Evolutionary conservation across 1,284 basidiomycete species (phyloP), one percentile per base, ranked within the genome.

Genomic region (Cystobasidium pallidum): DNA sequence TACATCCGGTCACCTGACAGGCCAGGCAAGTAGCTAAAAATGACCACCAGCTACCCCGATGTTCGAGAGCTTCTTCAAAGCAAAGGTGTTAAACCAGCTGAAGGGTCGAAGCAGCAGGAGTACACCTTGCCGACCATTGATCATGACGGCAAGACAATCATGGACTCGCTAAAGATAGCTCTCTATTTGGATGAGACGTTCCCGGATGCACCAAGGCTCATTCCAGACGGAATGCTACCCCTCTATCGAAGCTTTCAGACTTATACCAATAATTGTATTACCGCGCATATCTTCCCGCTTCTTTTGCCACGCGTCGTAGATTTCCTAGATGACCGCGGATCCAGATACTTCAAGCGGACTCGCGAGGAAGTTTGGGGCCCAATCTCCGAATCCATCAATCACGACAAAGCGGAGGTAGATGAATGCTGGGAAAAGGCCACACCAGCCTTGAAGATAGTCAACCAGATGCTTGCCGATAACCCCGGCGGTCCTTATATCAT

Each of bases 121-220:
- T 71, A 39, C 26, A 71, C 68, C 13, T 39, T 71, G 3, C 68
- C 68, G 3, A 51, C 68, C 8, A 71, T 71, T 24, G 68, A 71
- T 21, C 47, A 63, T 28, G 49, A 71, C 26, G 68, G 36, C 47
- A 71, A 64, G 49, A 64, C 51, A 0, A 64, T 71, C 24, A 71
- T 71, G 68, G 68, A 71, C 28, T 71, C 68, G 3, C 47, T 57
- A 26, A 51, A 45, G 34, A 71, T 71, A 26, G 68, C 68, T 36
- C 30, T 62, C 3, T 64, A 71, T 21, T 51, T 71, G 43, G 68
- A 71, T n/a, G 51, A 57, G 19, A 34, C 30, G 11, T 71, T 59
- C 39, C 68, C 68, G 17, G 34, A 71, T 21, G 64, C 45, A 19
- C 68, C 68, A 17, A 24, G 32, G 7, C 26, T 71, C 19, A 62